A percentile compares a stretch with the other conserved stretches of the same genome.
These are phyloP conservation scores for Euphorbia neoarborescens DNA, from an alignment of 441 rosid genomes.

Conservation along the genomic window DNA sequence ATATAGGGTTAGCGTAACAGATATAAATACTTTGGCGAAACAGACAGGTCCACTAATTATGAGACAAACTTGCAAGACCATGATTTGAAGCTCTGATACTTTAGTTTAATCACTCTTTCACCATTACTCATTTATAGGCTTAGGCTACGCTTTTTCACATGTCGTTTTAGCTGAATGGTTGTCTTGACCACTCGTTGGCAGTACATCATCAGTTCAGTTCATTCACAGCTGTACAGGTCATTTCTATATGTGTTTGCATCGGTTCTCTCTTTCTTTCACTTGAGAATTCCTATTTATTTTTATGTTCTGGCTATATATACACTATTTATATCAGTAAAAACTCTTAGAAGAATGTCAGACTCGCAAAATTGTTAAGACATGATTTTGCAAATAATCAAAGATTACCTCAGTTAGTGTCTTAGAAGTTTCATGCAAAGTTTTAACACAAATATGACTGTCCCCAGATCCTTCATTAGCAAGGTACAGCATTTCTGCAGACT, in stretches of 20 bases:
- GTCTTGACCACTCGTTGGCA: not conserved
- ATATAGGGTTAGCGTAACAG: not conserved
- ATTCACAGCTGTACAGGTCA: not conserved
- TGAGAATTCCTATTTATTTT: not conserved
- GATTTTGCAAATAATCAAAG: conserved; percentile 9
- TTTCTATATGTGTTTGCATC: not conserved
- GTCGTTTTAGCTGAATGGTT: not conserved
- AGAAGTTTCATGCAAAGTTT: conserved; percentile 25
- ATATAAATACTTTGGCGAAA: not conserved
- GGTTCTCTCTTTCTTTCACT: not conserved
- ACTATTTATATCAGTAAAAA: not conserved
- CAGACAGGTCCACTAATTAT: not conserved
- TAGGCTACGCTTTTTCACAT: not conserved
- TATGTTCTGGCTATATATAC: no score
- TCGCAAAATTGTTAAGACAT: conserved; percentile 20
- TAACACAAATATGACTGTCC: conserved; percentile 26
- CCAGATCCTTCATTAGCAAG: conserved; percentile 31
- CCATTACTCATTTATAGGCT: not conserved
- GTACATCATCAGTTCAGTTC: not conserved
- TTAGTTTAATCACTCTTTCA: not conserved
- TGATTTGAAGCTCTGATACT: conserved; percentile 1
- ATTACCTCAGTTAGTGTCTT: conserved; percentile 42
- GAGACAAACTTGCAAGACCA: not conserved
- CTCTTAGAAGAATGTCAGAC: not conserved
- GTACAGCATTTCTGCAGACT: conserved; percentile 26